Evolutionary conservation across 1,139 yeast species (phyloP), one percentile per base, ranked within the genome.

Genomic region (Fermentozyma sake): DNA sequence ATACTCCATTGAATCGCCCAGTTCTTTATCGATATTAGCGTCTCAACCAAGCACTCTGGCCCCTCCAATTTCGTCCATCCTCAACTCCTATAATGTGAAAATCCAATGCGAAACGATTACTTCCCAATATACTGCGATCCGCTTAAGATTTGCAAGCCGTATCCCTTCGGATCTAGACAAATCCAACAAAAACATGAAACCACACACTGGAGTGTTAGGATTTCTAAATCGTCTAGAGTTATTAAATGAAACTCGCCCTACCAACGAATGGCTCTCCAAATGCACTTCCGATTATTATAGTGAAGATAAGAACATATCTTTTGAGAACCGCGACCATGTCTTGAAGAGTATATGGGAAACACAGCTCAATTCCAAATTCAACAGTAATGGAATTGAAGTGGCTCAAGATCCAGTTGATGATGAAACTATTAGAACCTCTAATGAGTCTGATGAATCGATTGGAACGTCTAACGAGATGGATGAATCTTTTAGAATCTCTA

Each of bases 91-190:
- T 20, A 36, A 35, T 17, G 47, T 53, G 27, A 59, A 51, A 28
- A 61, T 61, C 19, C 68, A 61, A 32, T 55, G 63, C 33, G 71
- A 66, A 34, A 55, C 61, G 3, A 46, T 66, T 4, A 38, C 46
- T 24, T 52, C 61, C 3, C 67, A 65, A 29, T 65, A 62, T 42
- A 61, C 56, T 7, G 51, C 56, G 9, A 54, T 66, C n/a, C 39
- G 71, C 20, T 44, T 63, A 12, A 38, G 71, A 22, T 66, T 61
- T 29, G 46, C 61, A 4, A 48, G 51, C 10, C 34, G 37, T 7
- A 31, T 41, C 19, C 20, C 30, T 7, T 22, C 38, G 4, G 27
- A 27, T 12, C 18, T 20, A 5, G 23, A 23, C 8, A 12, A 18
- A 4, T 10, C 20, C 14, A 32, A 34, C 17, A 18, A 29, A 6